phyloP scores from a whole-genome alignment of 1,284 basidiomycete species.

The Ganoderma lingzhi region DNA sequence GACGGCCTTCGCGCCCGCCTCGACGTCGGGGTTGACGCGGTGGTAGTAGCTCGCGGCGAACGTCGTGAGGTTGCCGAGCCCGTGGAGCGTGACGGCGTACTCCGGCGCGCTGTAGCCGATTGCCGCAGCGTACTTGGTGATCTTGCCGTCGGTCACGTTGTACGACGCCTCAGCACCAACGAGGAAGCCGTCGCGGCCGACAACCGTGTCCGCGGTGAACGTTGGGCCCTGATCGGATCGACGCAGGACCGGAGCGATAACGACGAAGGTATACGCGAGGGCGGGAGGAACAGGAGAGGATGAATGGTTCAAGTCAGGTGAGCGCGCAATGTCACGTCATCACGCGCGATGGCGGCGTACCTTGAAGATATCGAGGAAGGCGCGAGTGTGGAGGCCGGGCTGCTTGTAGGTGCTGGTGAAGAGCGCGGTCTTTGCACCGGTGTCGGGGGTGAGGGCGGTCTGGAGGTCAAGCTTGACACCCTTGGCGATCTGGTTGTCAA shows the following conservation, averaged over 20 bases:
- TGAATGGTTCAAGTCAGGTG: conserved; percentile 25
- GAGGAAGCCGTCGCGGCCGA: conserved; percentile 98
- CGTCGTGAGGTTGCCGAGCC: conserved; percentile 93
- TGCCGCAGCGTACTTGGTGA: conserved; percentile 93
- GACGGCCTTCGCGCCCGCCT: conserved; percentile 97
- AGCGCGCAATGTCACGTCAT: conserved; percentile 35
- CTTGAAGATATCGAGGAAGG: conserved; percentile 95
- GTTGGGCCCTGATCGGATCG: conserved; percentile 80
- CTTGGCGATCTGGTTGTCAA: conserved; percentile 98
- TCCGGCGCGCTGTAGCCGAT: conserved; percentile 96
- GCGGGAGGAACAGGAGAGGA: neutral
- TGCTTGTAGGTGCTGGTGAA: conserved; percentile 94
- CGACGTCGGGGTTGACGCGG: conserved; percentile 93
- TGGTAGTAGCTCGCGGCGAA: conserved; percentile 99
- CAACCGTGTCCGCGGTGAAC: conserved; percentile 94
- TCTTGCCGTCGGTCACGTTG: conserved; percentile 93
- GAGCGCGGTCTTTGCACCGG: conserved; percentile 85
- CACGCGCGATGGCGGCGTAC: conserved; percentile 49
- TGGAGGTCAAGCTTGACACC: conserved; percentile 96
- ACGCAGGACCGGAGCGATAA: neutral
- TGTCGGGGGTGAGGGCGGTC: conserved; percentile 88
- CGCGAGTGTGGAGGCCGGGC: conserved; percentile 94
- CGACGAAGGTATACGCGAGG: neutral
- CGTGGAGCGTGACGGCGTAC: conserved; percentile 96
- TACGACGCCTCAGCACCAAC: conserved; percentile 96